phyloP scores from a whole-genome alignment of 306 rosid species.

The Acmispon strigosus region DNA sequence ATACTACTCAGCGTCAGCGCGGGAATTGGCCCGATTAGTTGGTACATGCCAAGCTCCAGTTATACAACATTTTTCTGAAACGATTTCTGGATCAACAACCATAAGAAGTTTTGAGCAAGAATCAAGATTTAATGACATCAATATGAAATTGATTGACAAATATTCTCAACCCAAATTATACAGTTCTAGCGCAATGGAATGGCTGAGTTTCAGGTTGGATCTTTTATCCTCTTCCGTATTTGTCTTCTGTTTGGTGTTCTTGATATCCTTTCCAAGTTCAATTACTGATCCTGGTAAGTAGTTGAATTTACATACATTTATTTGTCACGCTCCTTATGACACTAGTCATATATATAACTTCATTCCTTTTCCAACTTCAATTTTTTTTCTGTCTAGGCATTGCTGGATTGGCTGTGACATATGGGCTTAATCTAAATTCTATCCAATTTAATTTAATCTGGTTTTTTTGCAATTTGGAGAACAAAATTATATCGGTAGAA shows the following conservation, averaged over 20 bases:
- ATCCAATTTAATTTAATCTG: constrained; percentile 41
- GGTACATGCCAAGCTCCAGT: constrained; percentile 91
- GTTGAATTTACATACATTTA: not conserved
- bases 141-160: constrained; percentile 60
- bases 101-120: constrained; percentile 76
- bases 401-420: constrained; percentile 84
- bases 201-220: constrained; percentile 72
- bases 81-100: constrained; percentile 71
- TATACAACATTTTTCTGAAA: constrained; percentile 78
- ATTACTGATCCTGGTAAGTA: constrained; percentile 57
- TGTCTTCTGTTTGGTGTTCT: constrained; percentile 55
- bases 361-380: not conserved
- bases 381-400: constrained; percentile 36
- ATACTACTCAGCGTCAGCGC: constrained; percentile 61
- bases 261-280: constrained; percentile 61
- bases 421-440: constrained; percentile 59
- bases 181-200: constrained; percentile 53
- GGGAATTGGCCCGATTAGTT: constrained; percentile 66
- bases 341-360: not conserved
- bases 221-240: constrained; percentile 54
- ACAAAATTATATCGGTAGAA: constrained; percentile 81
- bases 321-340: not conserved
- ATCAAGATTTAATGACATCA: constrained; percentile 55
- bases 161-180: constrained; percentile 62
- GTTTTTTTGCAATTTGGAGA: constrained; percentile 62